Base-by-base conservation (phyloP, 2,329 filamentous ascomycete genomes). In the Trichophyton schoenleinii region DNA sequence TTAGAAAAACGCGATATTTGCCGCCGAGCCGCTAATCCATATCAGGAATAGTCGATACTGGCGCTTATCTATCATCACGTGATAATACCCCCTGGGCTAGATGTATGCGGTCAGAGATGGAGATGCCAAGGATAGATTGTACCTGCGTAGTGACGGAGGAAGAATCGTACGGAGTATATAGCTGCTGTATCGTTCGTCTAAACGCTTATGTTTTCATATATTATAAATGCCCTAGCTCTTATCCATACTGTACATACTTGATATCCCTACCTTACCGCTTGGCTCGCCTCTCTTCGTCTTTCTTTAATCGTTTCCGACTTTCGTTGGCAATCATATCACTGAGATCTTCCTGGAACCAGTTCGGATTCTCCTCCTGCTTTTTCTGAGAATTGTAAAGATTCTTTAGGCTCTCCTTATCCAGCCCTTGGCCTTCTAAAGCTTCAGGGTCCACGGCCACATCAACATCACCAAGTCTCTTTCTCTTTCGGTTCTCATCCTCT, bases 241-340 rank as follows among this genome's bases (percentile, higher is more conserved):
- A 25, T 22, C 11, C 49, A 11, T 53, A 53, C 28, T 53, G 49
- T 53, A 53, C 49, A 53, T 28, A 31, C 18, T 11, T 22, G 11
- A 34, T 31, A 5, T 11, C 28, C 31, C 9, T 53, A 13, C 0
- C 31, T 42, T 58, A 58, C n/a, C 71, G 68, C 78, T 87, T 86
- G 65, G 83, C 81, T 68, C 81, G 81, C 72, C 85, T 85, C 74
- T 95, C 90, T 73, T 89, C 86, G 68, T 96, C 91, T 66, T 88
- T 84, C 81, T 91, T 95, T 72, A 91, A 82, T 71, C 91, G 83
- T 81, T 97, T 97, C 66, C 90, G 83, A 70, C 86, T 90, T 77
- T 97, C 94, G 69, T 89, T 87, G 11, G 90, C 90, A 77, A 99
- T 96, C 89, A 99, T 95, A 69, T 96, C 89, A 68, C 87, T 92